These are phyloP conservation scores for Anthracocystis walkeri DNA, from an alignment of 1,284 basidiomycete species.

Conservation along the genomic window DNA sequence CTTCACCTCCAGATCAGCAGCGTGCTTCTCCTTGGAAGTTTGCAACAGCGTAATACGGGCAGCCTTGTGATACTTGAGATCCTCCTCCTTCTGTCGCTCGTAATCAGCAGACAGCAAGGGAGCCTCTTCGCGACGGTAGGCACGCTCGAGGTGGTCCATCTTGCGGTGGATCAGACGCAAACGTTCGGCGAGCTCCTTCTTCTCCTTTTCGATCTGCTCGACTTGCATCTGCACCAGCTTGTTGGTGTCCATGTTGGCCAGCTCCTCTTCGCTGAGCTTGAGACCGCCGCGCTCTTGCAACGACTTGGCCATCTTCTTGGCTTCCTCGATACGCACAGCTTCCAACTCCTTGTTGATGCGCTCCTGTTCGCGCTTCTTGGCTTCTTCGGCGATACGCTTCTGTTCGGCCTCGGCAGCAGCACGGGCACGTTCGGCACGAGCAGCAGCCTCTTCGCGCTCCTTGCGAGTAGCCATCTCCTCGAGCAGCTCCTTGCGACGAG, in stretches of 20 bases:
- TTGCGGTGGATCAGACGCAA: conserved; percentile 88
- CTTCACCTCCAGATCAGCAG: conserved; percentile 82
- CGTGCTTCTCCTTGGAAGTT: conserved; percentile 76
- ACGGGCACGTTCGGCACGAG: conserved; percentile 78
- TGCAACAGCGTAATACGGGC: conserved; percentile 72
- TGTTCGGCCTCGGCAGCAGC: conserved; percentile 79
- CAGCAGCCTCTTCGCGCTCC: conserved; percentile 88
- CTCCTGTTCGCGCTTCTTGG: conserved; percentile 80
- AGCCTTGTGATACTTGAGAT: conserved; percentile 76
- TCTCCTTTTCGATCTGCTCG: conserved; percentile 88
- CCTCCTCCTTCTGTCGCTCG: conserved; percentile 81
- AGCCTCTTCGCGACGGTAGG: conserved; percentile 92
- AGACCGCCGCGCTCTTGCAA: conserved; percentile 86
- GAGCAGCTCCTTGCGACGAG: conserved; percentile 86
- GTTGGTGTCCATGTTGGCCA: conserved; percentile 85
- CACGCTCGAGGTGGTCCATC: conserved; percentile 94
- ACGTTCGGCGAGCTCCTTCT: conserved; percentile 85
- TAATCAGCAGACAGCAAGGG: conserved; percentile 89
- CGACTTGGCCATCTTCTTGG: conserved; percentile 87
- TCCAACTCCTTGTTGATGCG: conserved; percentile 86
- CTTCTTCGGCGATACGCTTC: conserved; percentile 76
- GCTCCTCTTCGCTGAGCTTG: conserved; percentile 84
- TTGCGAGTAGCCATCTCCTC: conserved; percentile 86
- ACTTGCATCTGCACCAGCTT: conserved; percentile 86
- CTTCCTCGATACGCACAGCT: conserved; percentile 83